Evolutionary conservation across 2,329 filamentous ascomycete genomes (phyloP), one percentile per base, ranked within the genome.

Genomic region (Alternaria sp.): DNA sequence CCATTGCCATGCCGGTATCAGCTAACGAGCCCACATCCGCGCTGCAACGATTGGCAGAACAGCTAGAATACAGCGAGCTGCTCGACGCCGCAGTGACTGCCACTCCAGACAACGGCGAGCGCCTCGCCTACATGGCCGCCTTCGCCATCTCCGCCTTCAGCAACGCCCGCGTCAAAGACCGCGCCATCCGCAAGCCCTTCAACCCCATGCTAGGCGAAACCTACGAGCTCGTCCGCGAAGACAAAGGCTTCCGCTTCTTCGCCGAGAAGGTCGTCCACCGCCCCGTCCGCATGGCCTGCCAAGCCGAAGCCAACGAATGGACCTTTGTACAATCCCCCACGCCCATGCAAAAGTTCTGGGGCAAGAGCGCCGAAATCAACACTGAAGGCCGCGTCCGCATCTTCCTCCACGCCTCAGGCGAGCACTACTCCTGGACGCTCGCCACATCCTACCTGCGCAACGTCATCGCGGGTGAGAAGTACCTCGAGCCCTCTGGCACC

Each of bases 321-420:
- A 93, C 91, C 3, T 90, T 97, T 65, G 87, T 92, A 1, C 96
- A 98, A 77, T 92, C 91, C 5, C 93, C 96, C 0, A 90, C 92
- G 60, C 96, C 96, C 0, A 91, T 91, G 21, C 95, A 99, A 77
- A 98, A 98, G 78, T 99, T 99, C 83, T 98, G 96, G 96, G 96
- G 96, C 60, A 98, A 98, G 83, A 95, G 91, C 58, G 93, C 93
- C 3, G 96, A 99, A 80, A 89, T 99, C 66, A 96, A 92, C 64
- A 98, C 94, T 0, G 95, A 97, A 58, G 96, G 96, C 3, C 91
- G 93, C 25, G 90, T 93, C 4, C 88, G 94, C 53, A 85, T 97
- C 43, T 88, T 90, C 43, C 83, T 99, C 26, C 90, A 96, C 76
- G 86, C 87, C 8, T 87, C 84, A 1, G 92, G 93, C 58, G 95